Evolutionary conservation across 306 rosid genomes (phyloP).

Genomic region (Ziziphus jujuba): DNA sequence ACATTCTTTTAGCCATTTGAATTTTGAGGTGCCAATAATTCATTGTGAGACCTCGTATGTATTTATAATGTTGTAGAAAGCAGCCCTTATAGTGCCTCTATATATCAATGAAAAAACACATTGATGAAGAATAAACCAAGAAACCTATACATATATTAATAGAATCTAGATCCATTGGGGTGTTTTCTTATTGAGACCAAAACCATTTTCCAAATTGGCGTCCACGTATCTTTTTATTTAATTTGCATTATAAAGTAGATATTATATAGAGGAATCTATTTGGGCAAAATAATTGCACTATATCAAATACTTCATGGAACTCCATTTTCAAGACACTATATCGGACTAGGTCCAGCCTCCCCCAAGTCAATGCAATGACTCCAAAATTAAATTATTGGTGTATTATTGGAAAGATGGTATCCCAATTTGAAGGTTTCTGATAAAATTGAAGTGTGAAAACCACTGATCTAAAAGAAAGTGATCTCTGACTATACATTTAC

Average conservation of each 20-base stretch:
- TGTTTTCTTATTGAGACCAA: constrained; percentile 19
- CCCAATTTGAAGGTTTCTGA: constrained; percentile 16
- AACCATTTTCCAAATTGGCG: constrained; percentile 21
- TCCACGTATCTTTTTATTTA: constrained; percentile 16
- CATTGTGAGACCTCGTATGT: no score
- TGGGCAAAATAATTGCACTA: constrained; percentile 35
- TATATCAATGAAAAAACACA: no score
- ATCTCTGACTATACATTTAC: neutral
- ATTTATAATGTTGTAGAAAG: no score
- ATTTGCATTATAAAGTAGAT: constrained; percentile 20
- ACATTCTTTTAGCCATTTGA: no score
- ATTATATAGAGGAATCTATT: constrained; percentile 32
- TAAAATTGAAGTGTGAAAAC: constrained; percentile 19
- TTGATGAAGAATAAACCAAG: constrained; percentile 5
- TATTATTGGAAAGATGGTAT: constrained; percentile 19
- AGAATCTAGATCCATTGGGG: constrained; percentile 13
- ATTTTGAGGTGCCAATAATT: no score
- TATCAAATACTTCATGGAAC: constrained; percentile 24
- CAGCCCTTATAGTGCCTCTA: no score
- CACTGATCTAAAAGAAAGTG: constrained; percentile 4
- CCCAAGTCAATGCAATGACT: constrained; percentile 25
- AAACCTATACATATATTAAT: constrained; percentile 9
- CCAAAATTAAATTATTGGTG: constrained; percentile 16
- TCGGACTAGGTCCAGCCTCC: constrained; percentile 48
- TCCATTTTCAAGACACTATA: constrained; percentile 3